phyloP scores from a whole-genome alignment of 305 asterid species.

The Fraxinus angustifolia region DNA sequence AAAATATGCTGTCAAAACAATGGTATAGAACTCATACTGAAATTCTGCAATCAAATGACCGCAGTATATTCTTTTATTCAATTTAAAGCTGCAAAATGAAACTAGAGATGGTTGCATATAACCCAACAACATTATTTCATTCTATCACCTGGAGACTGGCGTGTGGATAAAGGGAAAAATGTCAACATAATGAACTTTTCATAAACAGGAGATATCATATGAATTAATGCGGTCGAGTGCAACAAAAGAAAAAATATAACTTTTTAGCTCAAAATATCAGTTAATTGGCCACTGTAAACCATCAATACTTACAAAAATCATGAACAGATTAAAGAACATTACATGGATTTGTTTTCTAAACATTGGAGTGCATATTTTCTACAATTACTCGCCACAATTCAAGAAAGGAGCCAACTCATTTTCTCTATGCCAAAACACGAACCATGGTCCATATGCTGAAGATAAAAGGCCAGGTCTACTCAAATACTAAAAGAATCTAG shows the following conservation, averaged over 20 bases:
- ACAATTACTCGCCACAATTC: constrained; percentile 1
- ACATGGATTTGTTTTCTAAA: not conserved
- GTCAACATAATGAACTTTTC: not conserved
- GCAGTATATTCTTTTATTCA: not conserved
- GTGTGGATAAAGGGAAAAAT: not conserved
- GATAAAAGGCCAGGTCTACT: not conserved
- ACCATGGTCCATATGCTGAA: not conserved
- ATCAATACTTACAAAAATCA: not conserved
- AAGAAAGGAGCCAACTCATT: constrained; percentile 6
- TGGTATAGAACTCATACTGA: not conserved
- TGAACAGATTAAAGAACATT: not conserved
- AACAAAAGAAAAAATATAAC: not conserved
- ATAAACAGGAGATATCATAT: not conserved
- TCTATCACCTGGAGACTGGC: constrained; percentile 5
- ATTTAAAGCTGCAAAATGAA: constrained; percentile 7
- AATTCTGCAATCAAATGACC: not conserved
- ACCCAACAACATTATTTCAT: not conserved
- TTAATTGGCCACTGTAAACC: not conserved
- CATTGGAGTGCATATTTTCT: not conserved
- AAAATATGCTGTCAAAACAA: not conserved
- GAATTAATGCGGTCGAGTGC: not conserved
- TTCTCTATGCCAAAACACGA: not conserved
- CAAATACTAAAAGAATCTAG: constrained; percentile 2
- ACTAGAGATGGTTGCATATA: not conserved
- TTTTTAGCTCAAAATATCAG: constrained; percentile 4